Evolutionary conservation across 148 eudicot species (phyloP).

Genomic region (Euryodendron excelsum): DNA sequence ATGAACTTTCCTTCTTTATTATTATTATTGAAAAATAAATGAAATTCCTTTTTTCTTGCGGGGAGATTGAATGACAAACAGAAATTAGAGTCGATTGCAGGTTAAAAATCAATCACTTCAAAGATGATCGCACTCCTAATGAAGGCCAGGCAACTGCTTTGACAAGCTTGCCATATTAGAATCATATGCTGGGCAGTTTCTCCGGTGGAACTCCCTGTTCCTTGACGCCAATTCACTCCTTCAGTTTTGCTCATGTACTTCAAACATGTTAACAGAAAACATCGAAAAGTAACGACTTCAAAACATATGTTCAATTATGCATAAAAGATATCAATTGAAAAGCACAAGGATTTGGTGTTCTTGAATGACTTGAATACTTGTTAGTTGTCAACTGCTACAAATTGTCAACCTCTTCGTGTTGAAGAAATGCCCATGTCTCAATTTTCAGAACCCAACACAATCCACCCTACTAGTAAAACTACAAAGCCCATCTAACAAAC

Average conservation of each 20-base stretch:
- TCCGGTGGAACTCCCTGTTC: background rate
- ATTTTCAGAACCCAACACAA: background rate
- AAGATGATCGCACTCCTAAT: background rate
- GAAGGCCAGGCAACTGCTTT: background rate
- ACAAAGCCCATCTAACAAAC: background rate
- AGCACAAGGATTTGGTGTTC: background rate
- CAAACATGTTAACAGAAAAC: background rate
- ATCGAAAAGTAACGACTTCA: background rate
- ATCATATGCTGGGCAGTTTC: background rate
- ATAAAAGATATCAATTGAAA: background rate
- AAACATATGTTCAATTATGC: too few species aligned
- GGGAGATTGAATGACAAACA: background rate
- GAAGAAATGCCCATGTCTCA: background rate
- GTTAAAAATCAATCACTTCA: background rate
- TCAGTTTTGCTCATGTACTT: background rate
- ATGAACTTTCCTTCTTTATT: background rate
- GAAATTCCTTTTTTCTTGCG: too few species aligned
- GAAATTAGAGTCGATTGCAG: background rate
- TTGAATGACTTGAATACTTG: background rate
- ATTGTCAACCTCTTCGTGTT: background rate
- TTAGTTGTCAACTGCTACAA: background rate
- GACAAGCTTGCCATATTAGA: background rate
- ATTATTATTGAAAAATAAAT: too few species aligned
- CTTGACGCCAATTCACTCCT: background rate
- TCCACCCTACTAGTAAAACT: conserved; percentile 1